Evolutionary conservation across 2,329 filamentous ascomycete genomes (phyloP).

Genomic region (Fusarium sp.): DNA sequence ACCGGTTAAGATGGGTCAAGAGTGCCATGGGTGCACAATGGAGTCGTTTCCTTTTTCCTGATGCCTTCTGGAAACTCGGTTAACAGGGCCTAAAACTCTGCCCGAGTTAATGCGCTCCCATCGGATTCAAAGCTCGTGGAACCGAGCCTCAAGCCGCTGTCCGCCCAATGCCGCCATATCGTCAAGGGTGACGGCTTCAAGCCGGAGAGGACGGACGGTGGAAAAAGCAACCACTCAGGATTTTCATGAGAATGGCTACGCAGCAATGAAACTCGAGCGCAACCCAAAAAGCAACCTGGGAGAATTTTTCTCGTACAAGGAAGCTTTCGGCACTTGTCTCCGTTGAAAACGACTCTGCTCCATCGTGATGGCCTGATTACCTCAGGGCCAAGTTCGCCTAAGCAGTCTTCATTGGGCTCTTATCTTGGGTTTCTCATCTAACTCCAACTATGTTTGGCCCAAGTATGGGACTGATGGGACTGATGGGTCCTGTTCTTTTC

Average conservation of each 20-base stretch:
- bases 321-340: constrained; percentile 4
- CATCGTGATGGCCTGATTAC: constrained; percentile 6
- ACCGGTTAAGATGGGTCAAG: constrained; percentile 7
- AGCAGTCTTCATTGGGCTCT: constrained; percentile 10
- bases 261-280: constrained; percentile 3
- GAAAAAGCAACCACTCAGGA: constrained; percentile 2
- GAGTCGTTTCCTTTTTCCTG: constrained; percentile 10
- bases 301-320: neutral
- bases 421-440: constrained; percentile 7
- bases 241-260: constrained; percentile 3
- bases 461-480: constrained; percentile 6
- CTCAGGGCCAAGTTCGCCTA: neutral
- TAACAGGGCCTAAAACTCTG: constrained; percentile 6
- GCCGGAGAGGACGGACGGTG: neutral
- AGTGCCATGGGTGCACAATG: constrained; percentile 1
- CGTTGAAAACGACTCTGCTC: neutral
- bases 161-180: constrained; percentile 3
- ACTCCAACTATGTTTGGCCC: constrained; percentile 11
- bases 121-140: constrained; percentile 10
- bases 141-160: neutral
- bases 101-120: neutral
- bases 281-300: constrained; percentile 1
- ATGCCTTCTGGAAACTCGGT: constrained; percentile 38
- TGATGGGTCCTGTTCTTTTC: neutral
- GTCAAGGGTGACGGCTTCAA: constrained; percentile 6